These are phyloP conservation scores for Suillus plorans DNA, from an alignment of 768 basidiomycete genomes.

Conservation along the genomic window DNA sequence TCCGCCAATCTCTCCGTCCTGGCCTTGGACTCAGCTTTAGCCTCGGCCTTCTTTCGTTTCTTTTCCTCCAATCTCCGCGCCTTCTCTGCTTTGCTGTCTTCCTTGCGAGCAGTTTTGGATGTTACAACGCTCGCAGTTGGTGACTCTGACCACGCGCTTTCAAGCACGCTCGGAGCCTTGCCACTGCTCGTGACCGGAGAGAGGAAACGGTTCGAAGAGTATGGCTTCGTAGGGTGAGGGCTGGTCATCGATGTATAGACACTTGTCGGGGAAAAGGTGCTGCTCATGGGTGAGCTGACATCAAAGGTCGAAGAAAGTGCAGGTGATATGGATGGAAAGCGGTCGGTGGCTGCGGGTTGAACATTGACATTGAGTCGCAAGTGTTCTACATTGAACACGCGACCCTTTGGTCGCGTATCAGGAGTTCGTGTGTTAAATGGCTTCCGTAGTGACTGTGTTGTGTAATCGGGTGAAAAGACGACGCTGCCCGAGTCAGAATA, in stretches of 20 bases:
- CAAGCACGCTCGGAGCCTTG: conserved; percentile 7
- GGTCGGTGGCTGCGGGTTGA: conserved; percentile 14
- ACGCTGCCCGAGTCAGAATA: conserved; percentile 24
- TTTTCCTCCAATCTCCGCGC: conserved; percentile 44
- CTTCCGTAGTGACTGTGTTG: background rate
- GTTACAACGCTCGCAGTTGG: conserved; percentile 16
- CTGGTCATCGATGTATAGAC: background rate
- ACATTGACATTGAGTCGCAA: conserved; percentile 32
- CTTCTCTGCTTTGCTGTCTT: conserved; percentile 41
- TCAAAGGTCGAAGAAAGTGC: conserved; percentile 18
- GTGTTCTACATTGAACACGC: conserved; percentile 25
- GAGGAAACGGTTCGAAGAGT: conserved; percentile 29
- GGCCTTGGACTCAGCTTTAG: conserved; percentile 38
- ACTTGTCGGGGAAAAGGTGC: conserved; percentile 4
- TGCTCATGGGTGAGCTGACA: conserved; percentile 2
- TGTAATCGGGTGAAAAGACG: conserved; percentile 20
- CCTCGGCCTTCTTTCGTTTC: conserved; percentile 41
- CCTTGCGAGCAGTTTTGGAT: conserved; percentile 18
- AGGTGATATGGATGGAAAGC: conserved; percentile 16
- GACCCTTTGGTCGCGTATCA: conserved; percentile 18
- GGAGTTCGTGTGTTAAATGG: background rate
- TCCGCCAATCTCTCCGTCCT: conserved; percentile 43
- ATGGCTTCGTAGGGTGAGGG: conserved; percentile 16
- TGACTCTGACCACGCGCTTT: conserved; percentile 16
- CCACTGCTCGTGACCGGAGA: conserved; percentile 21